Evolutionary conservation across 345 rosid genomes (phyloP).

Genomic region (Hirschfeldia incana): DNA sequence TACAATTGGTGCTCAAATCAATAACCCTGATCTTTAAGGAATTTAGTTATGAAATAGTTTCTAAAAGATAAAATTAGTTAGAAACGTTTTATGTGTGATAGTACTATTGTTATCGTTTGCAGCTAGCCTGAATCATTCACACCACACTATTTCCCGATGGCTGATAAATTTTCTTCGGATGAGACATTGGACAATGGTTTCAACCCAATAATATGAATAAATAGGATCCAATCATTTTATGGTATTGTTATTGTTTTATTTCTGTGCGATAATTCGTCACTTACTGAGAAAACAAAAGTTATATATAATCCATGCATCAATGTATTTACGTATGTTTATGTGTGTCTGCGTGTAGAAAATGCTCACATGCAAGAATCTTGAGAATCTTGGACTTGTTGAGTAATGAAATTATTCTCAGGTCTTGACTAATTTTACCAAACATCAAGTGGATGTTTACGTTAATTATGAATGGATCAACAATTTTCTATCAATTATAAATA

Average conservation of each 20-base stretch:
- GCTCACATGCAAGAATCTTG: conserved; percentile 32
- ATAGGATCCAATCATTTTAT: conserved; percentile 5
- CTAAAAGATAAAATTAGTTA: background rate
- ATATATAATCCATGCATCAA: background rate
- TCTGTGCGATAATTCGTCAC: background rate
- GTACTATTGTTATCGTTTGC: background rate
- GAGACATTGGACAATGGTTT: conserved; percentile 10
- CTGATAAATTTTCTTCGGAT: background rate
- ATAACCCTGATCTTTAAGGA: conserved; percentile 1
- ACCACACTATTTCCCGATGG: conserved; percentile 2
- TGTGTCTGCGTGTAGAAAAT: background rate
- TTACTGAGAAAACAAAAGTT: background rate
- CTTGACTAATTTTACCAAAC: conserved; percentile 36
- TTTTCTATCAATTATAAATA: background rate
- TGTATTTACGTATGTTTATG: conserved; percentile 3
- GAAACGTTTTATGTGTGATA: background rate
- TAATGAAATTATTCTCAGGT: conserved; percentile 37
- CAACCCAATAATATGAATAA: conserved; percentile 20
- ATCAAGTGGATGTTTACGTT: conserved; percentile 43
- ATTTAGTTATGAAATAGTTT: background rate
- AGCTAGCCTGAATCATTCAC: conserved; percentile 17
- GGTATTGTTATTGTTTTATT: background rate
- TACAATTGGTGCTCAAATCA: conserved; percentile 20
- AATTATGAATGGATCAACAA: background rate
- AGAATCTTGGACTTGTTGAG: conserved; percentile 36